These are phyloP conservation scores for Cryptococcus wingfieldii DNA, from an alignment of 1,284 basidiomycete genomes.

Conservation along the genomic window DNA sequence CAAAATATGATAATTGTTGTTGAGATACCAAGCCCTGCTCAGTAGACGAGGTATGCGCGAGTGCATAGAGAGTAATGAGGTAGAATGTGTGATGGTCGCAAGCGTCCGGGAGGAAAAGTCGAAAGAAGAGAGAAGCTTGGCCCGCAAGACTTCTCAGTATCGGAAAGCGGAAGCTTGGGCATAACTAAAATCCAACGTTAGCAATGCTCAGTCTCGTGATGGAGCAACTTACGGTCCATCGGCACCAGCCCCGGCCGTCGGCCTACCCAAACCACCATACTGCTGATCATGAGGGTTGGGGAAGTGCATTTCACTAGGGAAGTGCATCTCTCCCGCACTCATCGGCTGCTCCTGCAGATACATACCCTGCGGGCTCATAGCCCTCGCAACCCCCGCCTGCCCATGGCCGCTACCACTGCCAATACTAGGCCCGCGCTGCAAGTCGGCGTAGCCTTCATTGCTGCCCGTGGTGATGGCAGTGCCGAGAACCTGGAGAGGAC, in stretches of 20 bases:
- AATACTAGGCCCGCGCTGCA: constrained; percentile 34
- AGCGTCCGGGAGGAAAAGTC: too few relatives aligned
- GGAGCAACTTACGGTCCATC: constrained; percentile 36
- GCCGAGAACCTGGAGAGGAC: constrained; percentile 12
- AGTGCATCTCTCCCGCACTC: constrained; percentile 8
- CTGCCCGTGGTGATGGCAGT: background rate
- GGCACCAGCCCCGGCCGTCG: constrained; percentile 36
- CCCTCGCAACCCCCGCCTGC: constrained; percentile 1
- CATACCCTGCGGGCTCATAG: background rate
- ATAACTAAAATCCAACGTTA: background rate
- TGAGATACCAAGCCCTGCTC: too few relatives aligned
- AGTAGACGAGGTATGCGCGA: too few relatives aligned
- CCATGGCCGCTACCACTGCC: constrained; percentile 24
- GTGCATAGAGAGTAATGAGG: too few relatives aligned
- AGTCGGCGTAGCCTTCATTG: constrained; percentile 34
- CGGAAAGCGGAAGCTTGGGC: constrained; percentile 2
- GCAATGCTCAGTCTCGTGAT: background rate
- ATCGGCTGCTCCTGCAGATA: constrained; percentile 3
- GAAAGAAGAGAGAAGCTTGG: too few relatives aligned
- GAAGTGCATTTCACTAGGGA: constrained; percentile 23
- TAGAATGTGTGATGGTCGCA: too few relatives aligned
- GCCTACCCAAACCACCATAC: constrained; percentile 33
- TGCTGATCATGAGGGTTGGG: constrained; percentile 17
- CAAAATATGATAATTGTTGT: too few relatives aligned
- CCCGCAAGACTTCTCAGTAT: background rate